Evolutionary conservation across 164 flowering plant species (phyloP).

Genomic region (Vitis rupestris): DNA sequence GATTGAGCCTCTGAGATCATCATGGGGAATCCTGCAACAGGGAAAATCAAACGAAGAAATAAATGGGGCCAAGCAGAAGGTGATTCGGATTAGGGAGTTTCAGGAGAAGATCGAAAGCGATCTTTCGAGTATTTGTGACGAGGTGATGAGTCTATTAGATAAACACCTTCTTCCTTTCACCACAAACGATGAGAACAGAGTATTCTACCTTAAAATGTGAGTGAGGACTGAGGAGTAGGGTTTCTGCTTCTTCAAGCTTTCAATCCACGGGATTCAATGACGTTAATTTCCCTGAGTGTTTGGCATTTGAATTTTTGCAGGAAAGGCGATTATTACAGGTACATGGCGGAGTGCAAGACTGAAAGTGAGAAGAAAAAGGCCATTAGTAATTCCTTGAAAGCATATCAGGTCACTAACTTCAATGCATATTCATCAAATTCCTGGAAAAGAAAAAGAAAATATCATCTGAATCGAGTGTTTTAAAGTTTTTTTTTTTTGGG

Average conservation of each 20-base stretch:
- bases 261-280: background rate
- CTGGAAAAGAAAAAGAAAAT: too few species aligned
- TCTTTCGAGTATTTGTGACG: conserved; percentile 12
- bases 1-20: conserved; percentile 16
- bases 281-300: background rate
- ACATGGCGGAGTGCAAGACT: background rate
- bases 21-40: conserved; percentile 19
- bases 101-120: conserved; percentile 16
- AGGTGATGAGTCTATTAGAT: conserved; percentile 17
- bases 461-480: too few species aligned
- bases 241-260: background rate
- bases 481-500: background rate
- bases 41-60: conserved; percentile 19
- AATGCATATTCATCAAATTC: too few species aligned
- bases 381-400: background rate
- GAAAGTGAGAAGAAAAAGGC: background rate
- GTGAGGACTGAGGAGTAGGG: background rate
- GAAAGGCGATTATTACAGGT: conserved; percentile 8
- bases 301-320: background rate
- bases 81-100: conserved; percentile 15
- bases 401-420: background rate
- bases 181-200: conserved; percentile 8
- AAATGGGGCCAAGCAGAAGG: conserved; percentile 14
- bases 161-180: conserved; percentile 20
- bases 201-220: conserved; percentile 20